These are phyloP conservation scores for Lachancea meyersii DNA, from an alignment of 805 yeast genomes.

Conservation along the genomic window DNA sequence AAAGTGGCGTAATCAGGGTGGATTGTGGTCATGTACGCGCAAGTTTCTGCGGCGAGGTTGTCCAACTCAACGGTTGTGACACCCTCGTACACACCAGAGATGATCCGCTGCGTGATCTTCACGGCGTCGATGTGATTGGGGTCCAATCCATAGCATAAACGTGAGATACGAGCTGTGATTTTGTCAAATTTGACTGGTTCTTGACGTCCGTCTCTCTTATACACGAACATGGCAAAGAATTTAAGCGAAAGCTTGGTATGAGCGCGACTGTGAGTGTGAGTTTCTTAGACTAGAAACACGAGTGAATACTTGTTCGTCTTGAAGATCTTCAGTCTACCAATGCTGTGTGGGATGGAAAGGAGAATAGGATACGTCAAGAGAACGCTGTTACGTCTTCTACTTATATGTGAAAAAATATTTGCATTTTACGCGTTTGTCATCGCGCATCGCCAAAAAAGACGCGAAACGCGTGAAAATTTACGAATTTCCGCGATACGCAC, in stretches of 20 bases:
- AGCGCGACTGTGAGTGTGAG: not conserved
- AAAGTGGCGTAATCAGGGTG: slow-evolving; percentile 96
- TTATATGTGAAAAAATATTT: slow-evolving; percentile 3
- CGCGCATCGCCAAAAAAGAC: slow-evolving; percentile 1
- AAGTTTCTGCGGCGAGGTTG: slow-evolving; percentile 88
- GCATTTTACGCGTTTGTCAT: slow-evolving; percentile 5
- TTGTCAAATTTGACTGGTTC: slow-evolving; percentile 95
- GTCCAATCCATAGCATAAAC: slow-evolving; percentile 92
- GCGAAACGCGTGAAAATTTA: slow-evolving; percentile 6
- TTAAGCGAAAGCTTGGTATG: not conserved
- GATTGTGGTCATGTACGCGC: slow-evolving; percentile 94
- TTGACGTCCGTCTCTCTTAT: slow-evolving; percentile 87
- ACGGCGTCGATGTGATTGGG: slow-evolving; percentile 90
- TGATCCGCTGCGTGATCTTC: slow-evolving; percentile 91
- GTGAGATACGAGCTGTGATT: slow-evolving; percentile 90
- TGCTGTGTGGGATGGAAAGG: not conserved
- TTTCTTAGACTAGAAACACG: too few species aligned
- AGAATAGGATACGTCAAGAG: not conserved
- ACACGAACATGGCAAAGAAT: slow-evolving; percentile 61
- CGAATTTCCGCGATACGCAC: not conserved
- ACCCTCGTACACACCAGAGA: slow-evolving; percentile 94
- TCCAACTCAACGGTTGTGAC: slow-evolving; percentile 88
- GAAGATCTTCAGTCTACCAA: not conserved
- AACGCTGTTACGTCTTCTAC: not conserved
- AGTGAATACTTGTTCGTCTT: too few species aligned